Percentiles rank a stretch among this genome's conserved stretches.
phyloP scores from a whole-genome alignment of 2,329 filamentous ascomycete species.

The Xylaria sp. region DNA sequence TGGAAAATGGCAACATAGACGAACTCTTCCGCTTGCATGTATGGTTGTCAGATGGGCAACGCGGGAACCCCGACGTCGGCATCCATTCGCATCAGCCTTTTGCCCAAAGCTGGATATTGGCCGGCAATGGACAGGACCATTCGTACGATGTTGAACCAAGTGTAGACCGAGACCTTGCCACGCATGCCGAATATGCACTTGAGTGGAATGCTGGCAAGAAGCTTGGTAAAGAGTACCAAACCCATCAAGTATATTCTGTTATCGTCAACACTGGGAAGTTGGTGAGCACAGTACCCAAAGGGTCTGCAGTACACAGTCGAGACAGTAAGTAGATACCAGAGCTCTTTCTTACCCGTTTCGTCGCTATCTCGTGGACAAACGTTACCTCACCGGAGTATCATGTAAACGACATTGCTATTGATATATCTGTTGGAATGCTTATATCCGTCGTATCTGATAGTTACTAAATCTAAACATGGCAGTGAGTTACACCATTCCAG shows the following conservation, averaged over 20 bases:
- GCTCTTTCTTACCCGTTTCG: no score
- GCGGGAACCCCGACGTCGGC: slow-evolving; percentile 30
- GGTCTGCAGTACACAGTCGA: slow-evolving; percentile 18
- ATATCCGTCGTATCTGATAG: no score
- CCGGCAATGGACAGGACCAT: slow-evolving; percentile 38
- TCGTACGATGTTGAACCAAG: slow-evolving; percentile 31
- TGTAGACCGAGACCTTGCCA: slow-evolving; percentile 21
- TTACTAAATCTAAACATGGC: no score
- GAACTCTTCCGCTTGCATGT: slow-evolving; percentile 42
- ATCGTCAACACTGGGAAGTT: slow-evolving; percentile 32
- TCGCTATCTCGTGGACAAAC: no score
- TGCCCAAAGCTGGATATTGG: slow-evolving; percentile 42
- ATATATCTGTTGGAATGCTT: no score
- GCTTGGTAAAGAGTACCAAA: slow-evolving; percentile 27
- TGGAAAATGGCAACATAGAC: slow-evolving; percentile 37
- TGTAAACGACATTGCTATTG: no score
- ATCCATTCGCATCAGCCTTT: slow-evolving; percentile 42
- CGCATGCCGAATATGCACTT: slow-evolving; percentile 36
- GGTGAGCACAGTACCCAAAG: slow-evolving; percentile 10
- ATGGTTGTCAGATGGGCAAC: slow-evolving; percentile 37
- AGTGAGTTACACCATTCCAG: slow-evolving; percentile 37
- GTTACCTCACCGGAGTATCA: no score
- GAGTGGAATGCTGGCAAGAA: slow-evolving; percentile 33
- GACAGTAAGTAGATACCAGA: no score
- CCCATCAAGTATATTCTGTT: slow-evolving; percentile 32